Evolutionary conservation across 768 basidiomycete species (phyloP).

Genomic region (Leccinum boreale): DNA sequence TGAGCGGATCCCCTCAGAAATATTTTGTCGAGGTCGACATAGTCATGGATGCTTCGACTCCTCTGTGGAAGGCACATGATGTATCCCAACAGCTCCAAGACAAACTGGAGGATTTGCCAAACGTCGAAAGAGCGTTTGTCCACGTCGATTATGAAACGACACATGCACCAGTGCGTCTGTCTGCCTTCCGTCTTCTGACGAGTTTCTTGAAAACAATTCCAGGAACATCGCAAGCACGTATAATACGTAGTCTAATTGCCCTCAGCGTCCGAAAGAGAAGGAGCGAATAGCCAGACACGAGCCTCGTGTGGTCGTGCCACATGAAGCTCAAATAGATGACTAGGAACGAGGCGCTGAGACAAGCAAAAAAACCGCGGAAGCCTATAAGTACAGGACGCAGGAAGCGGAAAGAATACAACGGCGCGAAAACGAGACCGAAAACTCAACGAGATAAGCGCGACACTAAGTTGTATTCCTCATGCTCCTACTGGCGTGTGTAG

Average conservation of each 20-base stretch:
- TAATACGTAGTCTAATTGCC: not conserved
- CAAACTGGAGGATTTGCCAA: conserved; percentile 83
- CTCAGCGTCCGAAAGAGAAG: too few relatives aligned
- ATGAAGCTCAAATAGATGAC: too few relatives aligned
- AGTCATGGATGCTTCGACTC: conserved; percentile 86
- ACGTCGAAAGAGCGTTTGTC: conserved; percentile 91
- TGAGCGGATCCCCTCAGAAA: conserved; percentile 42
- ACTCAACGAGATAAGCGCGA: too few relatives aligned
- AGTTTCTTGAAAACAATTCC: conserved; percentile 1
- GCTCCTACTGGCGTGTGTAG: too few relatives aligned
- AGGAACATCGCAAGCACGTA: conserved; percentile 45
- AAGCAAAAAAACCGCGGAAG: too few relatives aligned
- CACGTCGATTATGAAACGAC: conserved; percentile 93
- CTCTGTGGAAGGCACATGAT: conserved; percentile 87
- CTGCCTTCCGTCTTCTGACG: not conserved
- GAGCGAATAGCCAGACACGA: too few relatives aligned
- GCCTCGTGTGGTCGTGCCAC: too few relatives aligned
- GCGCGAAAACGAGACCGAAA: too few relatives aligned
- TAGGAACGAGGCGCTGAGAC: too few relatives aligned
- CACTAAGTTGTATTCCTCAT: too few relatives aligned
- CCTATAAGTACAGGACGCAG: too few relatives aligned
- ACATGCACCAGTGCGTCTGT: conserved; percentile 56
- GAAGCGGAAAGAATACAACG: too few relatives aligned
- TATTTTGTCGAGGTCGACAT: conserved; percentile 96
- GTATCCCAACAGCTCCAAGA: conserved; percentile 82